These are phyloP conservation scores for Ustilago bromivora DNA, from an alignment of 1,284 basidiomycete genomes.

Conservation along the genomic window DNA sequence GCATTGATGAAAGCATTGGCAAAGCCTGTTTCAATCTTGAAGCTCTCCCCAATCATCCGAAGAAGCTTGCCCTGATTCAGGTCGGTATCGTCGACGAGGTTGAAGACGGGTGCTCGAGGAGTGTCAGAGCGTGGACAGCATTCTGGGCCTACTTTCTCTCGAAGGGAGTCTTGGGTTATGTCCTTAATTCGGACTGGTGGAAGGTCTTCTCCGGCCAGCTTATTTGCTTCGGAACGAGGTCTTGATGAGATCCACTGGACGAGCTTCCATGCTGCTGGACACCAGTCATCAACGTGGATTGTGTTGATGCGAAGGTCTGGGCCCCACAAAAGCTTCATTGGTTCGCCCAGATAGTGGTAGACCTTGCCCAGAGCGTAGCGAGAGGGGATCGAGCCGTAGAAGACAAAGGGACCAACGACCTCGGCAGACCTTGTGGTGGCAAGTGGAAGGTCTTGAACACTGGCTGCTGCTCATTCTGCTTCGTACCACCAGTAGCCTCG, in stretches of 20 bases:
- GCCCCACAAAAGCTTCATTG: conserved; percentile 54
- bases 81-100: conserved; percentile 57
- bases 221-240: conserved; percentile 31
- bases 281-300: conserved; percentile 56
- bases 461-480: conserved; percentile 55
- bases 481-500: conserved; percentile 59
- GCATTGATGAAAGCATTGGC: conserved; percentile 51
- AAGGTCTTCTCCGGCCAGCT: conserved; percentile 48
- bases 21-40: conserved; percentile 52
- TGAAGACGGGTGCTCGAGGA: conserved; percentile 56
- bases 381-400: conserved; percentile 29
- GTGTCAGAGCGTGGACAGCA: conserved; percentile 45
- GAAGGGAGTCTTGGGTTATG: conserved; percentile 35
- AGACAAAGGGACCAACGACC: conserved; percentile 50
- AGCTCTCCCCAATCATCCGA: conserved; percentile 36
- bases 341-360: conserved; percentile 38
- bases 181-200: conserved; percentile 47
- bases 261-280: conserved; percentile 40
- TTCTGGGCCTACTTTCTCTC: conserved; percentile 34
- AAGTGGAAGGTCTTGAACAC: conserved; percentile 36
- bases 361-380: conserved; percentile 39
- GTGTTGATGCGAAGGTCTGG: conserved; percentile 53
- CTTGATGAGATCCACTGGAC: conserved; percentile 44
- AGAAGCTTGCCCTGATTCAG: conserved; percentile 52
- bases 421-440: conserved; percentile 55